phyloP scores from a whole-genome alignment of 345 rosid species.

The Leavenworthia alabamica region DNA sequence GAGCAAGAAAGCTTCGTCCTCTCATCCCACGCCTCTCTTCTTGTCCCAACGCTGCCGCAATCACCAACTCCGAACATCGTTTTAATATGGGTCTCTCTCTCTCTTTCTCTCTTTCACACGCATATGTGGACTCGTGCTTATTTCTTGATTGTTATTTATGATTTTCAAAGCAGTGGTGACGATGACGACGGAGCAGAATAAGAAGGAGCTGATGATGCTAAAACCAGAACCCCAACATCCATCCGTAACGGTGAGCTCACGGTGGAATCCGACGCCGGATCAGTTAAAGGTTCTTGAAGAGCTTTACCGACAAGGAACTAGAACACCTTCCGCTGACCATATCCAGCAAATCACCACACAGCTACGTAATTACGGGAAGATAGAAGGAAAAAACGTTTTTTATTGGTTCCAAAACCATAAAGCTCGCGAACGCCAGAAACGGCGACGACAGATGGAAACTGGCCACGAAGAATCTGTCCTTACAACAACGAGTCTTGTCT shows the following conservation, averaged over 20 bases:
- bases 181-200: slow-evolving; percentile 54
- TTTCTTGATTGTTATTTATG: slow-evolving; percentile 4
- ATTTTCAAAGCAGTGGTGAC: slow-evolving; percentile 13
- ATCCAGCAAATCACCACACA: slow-evolving; percentile 84
- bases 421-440: slow-evolving; percentile 83
- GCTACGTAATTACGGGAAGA: slow-evolving; percentile 79
- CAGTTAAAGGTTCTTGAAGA: slow-evolving; percentile 85
- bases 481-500: slow-evolving; percentile 23
- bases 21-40: slow-evolving; percentile 65
- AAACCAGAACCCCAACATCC: slow-evolving; percentile 40
- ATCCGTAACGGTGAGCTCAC: slow-evolving; percentile 54
- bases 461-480: slow-evolving; percentile 11
- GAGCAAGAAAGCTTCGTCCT: slow-evolving; percentile 71
- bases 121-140: not conserved
- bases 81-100: slow-evolving; percentile 32
- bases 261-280: slow-evolving; percentile 97
- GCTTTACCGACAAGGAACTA: slow-evolving; percentile 66
- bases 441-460: slow-evolving; percentile 80
- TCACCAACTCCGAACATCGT: slow-evolving; percentile 59
- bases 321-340: slow-evolving; percentile 89
- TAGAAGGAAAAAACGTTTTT: slow-evolving; percentile 94
- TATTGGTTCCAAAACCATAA: slow-evolving; percentile 99
- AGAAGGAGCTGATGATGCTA: slow-evolving; percentile 48
- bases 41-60: slow-evolving; percentile 36
- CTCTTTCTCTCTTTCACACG: no score